phyloP scores from a whole-genome alignment of 345 rosid species.

The Euphorbia lathyris region DNA sequence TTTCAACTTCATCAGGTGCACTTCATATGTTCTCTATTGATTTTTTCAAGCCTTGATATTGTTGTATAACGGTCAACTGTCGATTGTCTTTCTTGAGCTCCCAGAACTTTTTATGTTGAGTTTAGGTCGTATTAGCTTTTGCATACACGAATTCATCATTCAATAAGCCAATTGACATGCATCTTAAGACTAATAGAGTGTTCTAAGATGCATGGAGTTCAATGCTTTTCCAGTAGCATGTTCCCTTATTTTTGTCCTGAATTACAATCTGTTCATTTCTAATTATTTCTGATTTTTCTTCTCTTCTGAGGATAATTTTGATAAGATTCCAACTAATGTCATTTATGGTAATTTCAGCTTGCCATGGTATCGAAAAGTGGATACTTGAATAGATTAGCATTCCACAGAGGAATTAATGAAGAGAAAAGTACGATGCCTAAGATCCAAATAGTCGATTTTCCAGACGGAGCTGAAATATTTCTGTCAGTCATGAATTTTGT shows the following conservation, averaged over 20 bases:
- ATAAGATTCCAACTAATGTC: not conserved
- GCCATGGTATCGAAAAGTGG: constrained; percentile 56
- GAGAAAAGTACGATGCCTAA: constrained; percentile 13
- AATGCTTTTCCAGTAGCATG: not conserved
- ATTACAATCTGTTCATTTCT: too few relatives aligned
- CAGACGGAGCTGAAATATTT: constrained; percentile 46
- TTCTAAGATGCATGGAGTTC: not conserved
- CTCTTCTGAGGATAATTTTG: not conserved
- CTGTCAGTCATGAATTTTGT: constrained; percentile 40
- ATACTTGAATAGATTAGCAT: constrained; percentile 43
- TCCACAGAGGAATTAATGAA: constrained; percentile 26
- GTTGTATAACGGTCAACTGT: not conserved
- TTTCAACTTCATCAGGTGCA: constrained; percentile 59
- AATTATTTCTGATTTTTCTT: not conserved
- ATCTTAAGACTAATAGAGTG: not conserved
- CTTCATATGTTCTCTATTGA: not conserved
- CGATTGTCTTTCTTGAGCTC: not conserved
- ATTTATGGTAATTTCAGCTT: constrained; percentile 33
- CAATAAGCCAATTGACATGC: not conserved
- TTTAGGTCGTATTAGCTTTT: not conserved
- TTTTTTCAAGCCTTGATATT: not conserved
- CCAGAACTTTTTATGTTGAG: not conserved
- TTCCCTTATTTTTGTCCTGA: not conserved
- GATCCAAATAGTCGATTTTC: constrained; percentile 37
- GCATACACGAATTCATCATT: not conserved